Evolutionary conservation across 2,329 filamentous ascomycete genomes (phyloP), one percentile per base, ranked within the genome.

Genomic region (Cercospora zeae-maydis): DNA sequence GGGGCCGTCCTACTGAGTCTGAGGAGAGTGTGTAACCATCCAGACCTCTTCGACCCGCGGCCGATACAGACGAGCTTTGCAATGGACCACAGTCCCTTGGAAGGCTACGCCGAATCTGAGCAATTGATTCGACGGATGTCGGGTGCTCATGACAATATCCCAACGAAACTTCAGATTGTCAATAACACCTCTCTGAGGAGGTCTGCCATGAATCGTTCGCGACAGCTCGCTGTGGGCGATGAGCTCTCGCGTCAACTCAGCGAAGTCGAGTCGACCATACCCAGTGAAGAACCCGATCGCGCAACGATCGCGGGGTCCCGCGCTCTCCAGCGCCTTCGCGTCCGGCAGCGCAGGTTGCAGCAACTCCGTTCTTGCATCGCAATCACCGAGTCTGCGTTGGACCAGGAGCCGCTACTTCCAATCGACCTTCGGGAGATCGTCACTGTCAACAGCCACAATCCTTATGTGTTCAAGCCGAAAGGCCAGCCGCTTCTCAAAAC

Each of bases 1-100:
- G 98, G 98, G 78, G 96, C 97, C 75, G 98, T 96, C 76, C 80
- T 99, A 57, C 96, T 99, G 92, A 95, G 96, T 74, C 82, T 99
- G 58, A 88, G 95, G 54, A 97, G 98, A 75, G 96, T 99, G 57
- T 99, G 95, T 82, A 99, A 99, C 70, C 95, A 99, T 73, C 96
- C 95, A 0, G 95, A 99, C 77, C 83, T 99, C 8, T 99, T 99
- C 72, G 90, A 98, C 69, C 96, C 96, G 63, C 87, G 95, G 14
- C 93, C 92, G 0, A 98, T 99, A 71, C 95, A 96, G 78, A 99
- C 93, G 0, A 98, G 95, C 1, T 96, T 97, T 75, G 91, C 92
- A 3, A 96, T 98, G 89, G 73, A 72, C 37, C 65, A 64, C 24
- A 96, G 93, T 2, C 87, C 92, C 2, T 81, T 88, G 8, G 86